Conservation (phyloP, 345 rosid species). For the Gossypioides kirkii region DNA sequence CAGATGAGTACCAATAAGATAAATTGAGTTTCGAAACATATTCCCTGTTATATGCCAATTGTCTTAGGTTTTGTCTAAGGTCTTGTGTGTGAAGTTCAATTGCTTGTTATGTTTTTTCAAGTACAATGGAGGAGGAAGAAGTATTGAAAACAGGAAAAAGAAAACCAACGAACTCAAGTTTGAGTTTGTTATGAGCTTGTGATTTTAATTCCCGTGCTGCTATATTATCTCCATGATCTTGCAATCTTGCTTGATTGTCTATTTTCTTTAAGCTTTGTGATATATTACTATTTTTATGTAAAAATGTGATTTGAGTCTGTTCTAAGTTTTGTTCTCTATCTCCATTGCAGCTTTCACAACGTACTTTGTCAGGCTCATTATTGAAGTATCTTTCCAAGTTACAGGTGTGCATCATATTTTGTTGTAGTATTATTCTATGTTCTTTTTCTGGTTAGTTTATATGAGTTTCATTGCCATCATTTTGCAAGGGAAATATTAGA, state of each 20-base stretch:
- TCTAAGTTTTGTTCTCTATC: slow-evolving; percentile 23
- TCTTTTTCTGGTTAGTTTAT: not conserved
- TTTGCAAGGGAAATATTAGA: not conserved
- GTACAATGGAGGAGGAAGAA: not conserved
- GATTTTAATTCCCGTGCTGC: not conserved
- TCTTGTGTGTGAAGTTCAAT: not conserved
- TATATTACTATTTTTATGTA: not conserved
- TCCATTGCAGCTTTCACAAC: slow-evolving; percentile 83
- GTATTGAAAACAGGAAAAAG: not conserved
- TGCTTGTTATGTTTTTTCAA: not conserved
- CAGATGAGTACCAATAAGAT: not conserved
- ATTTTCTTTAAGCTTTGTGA: not conserved
- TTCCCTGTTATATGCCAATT: not conserved
- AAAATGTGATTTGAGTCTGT: not conserved
- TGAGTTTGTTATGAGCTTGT: not conserved
- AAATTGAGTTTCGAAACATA: not conserved
- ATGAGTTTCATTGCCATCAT: not conserved
- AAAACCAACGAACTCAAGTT: not conserved
- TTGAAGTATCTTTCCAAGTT: slow-evolving; percentile 91
- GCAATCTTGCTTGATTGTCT: not conserved
- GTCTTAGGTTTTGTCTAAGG: not conserved
- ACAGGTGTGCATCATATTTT: slow-evolving; percentile 50
- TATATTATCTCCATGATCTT: not conserved
- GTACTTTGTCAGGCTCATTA: slow-evolving; percentile 85
- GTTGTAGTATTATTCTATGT: slow-evolving; percentile 1